These are phyloP conservation scores for Calonectria pseudoreteaudii DNA, from an alignment of 2,329 filamentous ascomycete species.

Conservation along the genomic window DNA sequence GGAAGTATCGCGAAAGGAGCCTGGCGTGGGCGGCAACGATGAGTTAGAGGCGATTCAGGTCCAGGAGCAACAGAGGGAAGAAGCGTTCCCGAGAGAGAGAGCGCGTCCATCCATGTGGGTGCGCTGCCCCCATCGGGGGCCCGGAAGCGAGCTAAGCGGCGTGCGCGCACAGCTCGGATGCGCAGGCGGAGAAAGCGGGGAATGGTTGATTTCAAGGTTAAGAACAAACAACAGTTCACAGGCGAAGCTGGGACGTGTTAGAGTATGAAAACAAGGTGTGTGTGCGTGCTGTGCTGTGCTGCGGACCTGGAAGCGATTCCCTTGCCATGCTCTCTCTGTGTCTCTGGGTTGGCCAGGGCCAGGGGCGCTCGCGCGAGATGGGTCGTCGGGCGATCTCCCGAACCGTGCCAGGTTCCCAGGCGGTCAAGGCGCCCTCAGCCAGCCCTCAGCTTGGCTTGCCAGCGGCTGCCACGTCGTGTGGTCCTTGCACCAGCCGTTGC, in stretches of 20 bases:
- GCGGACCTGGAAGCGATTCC: neutral
- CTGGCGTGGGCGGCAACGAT: neutral
- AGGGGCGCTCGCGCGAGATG: neutral
- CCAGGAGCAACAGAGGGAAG: neutral
- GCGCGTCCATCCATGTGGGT: neutral
- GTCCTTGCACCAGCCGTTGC: conserved; percentile 2
- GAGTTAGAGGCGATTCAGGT: neutral
- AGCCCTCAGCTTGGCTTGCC: neutral
- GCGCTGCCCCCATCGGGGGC: too few relatives aligned
- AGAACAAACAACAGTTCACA: neutral
- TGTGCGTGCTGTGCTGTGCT: too few relatives aligned
- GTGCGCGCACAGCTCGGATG: neutral
- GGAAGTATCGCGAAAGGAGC: neutral
- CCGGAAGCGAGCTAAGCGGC: neutral
- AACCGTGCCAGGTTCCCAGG: neutral
- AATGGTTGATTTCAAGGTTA: neutral
- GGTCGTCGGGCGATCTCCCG: conserved; percentile 4
- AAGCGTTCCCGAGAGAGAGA: neutral
- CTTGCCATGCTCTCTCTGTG: neutral
- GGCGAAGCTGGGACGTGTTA: neutral
- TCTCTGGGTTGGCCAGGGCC: neutral
- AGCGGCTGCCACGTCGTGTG: neutral
- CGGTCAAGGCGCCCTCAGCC: neutral
- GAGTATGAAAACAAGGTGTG: neutral
- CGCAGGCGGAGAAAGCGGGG: conserved; percentile 3